These are phyloP conservation scores for Solidago caesia DNA, from an alignment of 129 eudicot species.

Conservation along the genomic window DNA sequence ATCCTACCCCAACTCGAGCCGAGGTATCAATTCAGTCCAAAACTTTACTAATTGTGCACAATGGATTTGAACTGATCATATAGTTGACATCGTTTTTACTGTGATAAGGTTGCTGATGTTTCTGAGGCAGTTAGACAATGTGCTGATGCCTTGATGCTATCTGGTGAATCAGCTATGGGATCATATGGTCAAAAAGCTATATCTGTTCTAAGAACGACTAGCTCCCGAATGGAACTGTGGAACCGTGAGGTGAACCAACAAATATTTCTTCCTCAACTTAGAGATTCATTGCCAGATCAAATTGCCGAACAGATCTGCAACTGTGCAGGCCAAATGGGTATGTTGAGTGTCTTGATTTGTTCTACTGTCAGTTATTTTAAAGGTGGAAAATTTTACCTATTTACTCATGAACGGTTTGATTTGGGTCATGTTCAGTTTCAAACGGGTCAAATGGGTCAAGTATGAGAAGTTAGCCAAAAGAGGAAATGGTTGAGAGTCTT, in stretches of 20 bases:
- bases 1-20: conserved; percentile 77
- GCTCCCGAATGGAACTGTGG: conserved; percentile 62
- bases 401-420: neutral
- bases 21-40: conserved; percentile 42
- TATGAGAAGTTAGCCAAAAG: neutral
- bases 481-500: neutral
- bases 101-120: conserved; percentile 63
- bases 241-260: conserved; percentile 49
- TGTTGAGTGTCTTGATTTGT: neutral
- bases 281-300: conserved; percentile 45
- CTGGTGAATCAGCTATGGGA: conserved; percentile 76
- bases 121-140: conserved; percentile 72
- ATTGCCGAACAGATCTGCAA: conserved; percentile 67
- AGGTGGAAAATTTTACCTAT: neutral
- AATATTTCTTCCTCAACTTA: conserved; percentile 29
- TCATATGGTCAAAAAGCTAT: conserved; percentile 57
- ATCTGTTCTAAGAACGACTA: conserved; percentile 49
- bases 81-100: neutral
- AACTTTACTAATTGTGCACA: neutral
- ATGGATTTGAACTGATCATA: neutral
- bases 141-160: conserved; percentile 74
- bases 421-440: neutral
- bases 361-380: neutral
- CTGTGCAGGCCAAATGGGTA: conserved; percentile 67
- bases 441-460: neutral